Conservation (phyloP, 1,284 basidiomycete genomes). For the Cutaneotrichosporon curvatum region DNA sequence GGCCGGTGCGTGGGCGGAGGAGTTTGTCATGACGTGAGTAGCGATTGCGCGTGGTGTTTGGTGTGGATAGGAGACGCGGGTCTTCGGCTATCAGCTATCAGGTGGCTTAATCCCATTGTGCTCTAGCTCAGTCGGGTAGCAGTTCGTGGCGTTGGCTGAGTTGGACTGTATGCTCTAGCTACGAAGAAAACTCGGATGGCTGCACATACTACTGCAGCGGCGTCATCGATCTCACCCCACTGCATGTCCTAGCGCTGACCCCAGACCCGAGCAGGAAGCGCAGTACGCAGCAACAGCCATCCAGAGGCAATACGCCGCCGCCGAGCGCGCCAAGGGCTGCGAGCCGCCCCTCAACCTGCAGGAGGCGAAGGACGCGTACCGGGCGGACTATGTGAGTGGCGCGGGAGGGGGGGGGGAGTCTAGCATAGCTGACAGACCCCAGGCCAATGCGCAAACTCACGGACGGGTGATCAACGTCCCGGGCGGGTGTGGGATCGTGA, state of each 20-base stretch:
- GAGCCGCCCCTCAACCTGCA: slow-evolving; percentile 23
- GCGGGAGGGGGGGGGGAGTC: background rate
- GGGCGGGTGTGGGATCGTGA: slow-evolving; percentile 15
- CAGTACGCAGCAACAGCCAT: slow-evolving; percentile 6
- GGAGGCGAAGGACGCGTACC: slow-evolving; percentile 26
- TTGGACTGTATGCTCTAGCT: no score
- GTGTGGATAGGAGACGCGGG: background rate
- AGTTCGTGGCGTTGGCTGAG: no score
- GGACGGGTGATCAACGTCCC: slow-evolving; percentile 4
- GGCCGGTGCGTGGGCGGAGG: slow-evolving; percentile 14
- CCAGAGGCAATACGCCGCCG: slow-evolving; percentile 2
- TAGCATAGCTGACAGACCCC: background rate
- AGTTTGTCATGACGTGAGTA: slow-evolving; percentile 16
- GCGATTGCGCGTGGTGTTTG: no score
- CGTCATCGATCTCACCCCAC: no score
- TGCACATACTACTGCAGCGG: no score
- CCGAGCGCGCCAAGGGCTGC: slow-evolving; percentile 2
- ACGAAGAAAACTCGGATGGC: no score
- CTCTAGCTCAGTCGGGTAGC: no score
- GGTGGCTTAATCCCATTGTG: no score
- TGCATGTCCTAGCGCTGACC: background rate
- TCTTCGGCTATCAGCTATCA: no score
- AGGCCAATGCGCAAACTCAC: background rate
- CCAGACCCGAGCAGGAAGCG: slow-evolving; percentile 13
- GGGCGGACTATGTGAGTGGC: slow-evolving; percentile 12